Evolutionary conservation across 2,329 filamentous ascomycete genomes (phyloP), one percentile per base, ranked within the genome.

Genomic region (Trichothecium roseum): DNA sequence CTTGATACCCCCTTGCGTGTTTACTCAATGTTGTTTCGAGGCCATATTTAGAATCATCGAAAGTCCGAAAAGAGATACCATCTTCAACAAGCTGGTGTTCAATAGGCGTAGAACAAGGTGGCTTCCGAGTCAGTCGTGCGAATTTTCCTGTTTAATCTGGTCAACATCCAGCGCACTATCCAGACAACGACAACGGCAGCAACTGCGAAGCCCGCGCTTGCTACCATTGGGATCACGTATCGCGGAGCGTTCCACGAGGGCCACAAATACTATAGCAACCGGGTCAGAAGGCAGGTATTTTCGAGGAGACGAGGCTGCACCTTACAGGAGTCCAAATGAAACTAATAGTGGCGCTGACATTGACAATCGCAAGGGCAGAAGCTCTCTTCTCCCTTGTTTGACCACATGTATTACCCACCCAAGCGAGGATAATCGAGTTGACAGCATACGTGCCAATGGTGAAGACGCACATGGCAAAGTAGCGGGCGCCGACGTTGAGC

Each of bases 351-450:
- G 54, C 55, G 10, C 59, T 44, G 1, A 56, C 57, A 20, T 59
- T 63, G 9, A 61, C 57, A 29, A 62, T 55, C 12, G 51, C 52
- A 5, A 62, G 40, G 5, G 52, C 47, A 8, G 52, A 51, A 2
- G 60, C 57, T 37, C 60, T 62, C 46, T 62, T 62, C 44, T 64
- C 58, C 16, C 52, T 55, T 0, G 56, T 62, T 35, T 62, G 59
- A 4, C 56, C 57, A 20, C 57, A 54, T 1, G 54, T 58, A 2
- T 48, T 46, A 0, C 45, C 48, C 0, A 56, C 54, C 59, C 59
- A 63, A 7, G 57, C 57, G 4, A 61, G 45, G 18, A 59, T 56
- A 35, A 61, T 47, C 8, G 49, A 51, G 40, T 61, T 63, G 28
- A 60, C 58, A 2, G 42, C 42, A 17, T 55, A 52, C 5, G 54